Conservation (phyloP, 495 filamentous ascomycete species). For the Penicillium cosmopolitanum region DNA sequence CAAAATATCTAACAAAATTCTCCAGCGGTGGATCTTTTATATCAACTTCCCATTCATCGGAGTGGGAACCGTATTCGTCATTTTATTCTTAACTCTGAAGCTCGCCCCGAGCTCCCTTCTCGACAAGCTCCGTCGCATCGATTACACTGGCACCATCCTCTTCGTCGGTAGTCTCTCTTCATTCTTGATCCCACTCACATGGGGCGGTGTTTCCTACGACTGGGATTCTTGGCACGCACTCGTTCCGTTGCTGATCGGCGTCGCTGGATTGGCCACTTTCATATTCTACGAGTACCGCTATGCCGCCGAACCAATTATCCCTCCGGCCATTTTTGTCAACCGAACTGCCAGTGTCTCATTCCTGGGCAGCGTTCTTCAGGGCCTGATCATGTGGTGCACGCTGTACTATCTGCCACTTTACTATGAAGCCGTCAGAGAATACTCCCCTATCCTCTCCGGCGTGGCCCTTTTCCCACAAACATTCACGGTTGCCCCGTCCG, state of each 20-base stretch:
- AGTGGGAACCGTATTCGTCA: slow-evolving; percentile 46
- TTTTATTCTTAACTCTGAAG: slow-evolving; percentile 54
- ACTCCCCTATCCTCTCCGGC: slow-evolving; percentile 48
- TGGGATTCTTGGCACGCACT: slow-evolving; percentile 57
- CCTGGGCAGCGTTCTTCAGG: slow-evolving; percentile 49
- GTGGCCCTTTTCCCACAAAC: slow-evolving; percentile 53
- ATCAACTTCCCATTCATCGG: slow-evolving; percentile 61
- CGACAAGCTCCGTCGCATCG: slow-evolving; percentile 54
- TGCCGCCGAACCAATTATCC: slow-evolving; percentile 54
- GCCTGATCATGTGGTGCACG: slow-evolving; percentile 51
- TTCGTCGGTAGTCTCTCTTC: slow-evolving; percentile 55
- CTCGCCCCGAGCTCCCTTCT: slow-evolving; percentile 38
- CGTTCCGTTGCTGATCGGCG: slow-evolving; percentile 60
- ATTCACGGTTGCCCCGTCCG: slow-evolving; percentile 54
- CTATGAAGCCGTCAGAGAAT: slow-evolving; percentile 57
- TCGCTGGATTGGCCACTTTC: slow-evolving; percentile 47
- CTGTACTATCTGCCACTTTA: slow-evolving; percentile 55
- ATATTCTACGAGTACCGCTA: slow-evolving; percentile 51
- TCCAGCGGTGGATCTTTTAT: slow-evolving; percentile 55
- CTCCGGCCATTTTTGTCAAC: slow-evolving; percentile 50
- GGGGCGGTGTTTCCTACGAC: slow-evolving; percentile 54
- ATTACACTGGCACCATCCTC: slow-evolving; percentile 62
- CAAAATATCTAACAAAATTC: not conserved
- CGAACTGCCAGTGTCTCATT: slow-evolving; percentile 50
- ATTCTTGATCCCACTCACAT: slow-evolving; percentile 54